Evolutionary conservation across 257 asterid species (phyloP).

Genomic region (Capsicum rhomboideum): DNA sequence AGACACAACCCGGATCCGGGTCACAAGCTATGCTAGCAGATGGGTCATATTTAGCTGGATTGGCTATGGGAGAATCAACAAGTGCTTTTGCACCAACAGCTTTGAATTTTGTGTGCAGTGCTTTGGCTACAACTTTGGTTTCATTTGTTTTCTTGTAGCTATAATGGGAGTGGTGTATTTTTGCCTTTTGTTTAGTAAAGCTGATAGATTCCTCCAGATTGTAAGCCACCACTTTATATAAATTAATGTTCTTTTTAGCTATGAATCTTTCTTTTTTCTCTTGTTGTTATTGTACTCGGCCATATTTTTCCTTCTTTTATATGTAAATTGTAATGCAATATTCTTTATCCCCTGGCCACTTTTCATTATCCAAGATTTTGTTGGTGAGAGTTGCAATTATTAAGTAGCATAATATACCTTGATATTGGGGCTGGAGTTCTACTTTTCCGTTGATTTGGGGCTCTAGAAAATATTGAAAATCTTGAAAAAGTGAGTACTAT

Average conservation of each 20-base stretch:
- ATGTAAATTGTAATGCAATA: slow-evolving; percentile 12
- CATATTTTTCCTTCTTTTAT: not conserved
- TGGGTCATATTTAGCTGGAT: slow-evolving; percentile 86
- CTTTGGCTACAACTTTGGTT: slow-evolving; percentile 6
- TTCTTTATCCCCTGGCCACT: not conserved
- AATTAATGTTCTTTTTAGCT: not conserved
- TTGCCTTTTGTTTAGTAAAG: slow-evolving; percentile 14
- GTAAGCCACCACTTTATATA: slow-evolving; percentile 9
- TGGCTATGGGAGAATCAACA: slow-evolving; percentile 75
- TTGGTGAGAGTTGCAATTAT: not conserved
- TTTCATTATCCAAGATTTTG: not conserved
- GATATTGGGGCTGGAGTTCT: not conserved
- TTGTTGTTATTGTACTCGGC: not conserved
- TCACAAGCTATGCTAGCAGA: slow-evolving; percentile 44
- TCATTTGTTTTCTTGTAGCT: slow-evolving; percentile 21
- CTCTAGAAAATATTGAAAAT: not conserved
- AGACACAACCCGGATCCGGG: slow-evolving; percentile 35
- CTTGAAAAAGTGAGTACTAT: not conserved
- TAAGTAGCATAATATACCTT: not conserved
- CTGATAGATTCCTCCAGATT: slow-evolving; percentile 7
- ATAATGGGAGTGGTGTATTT: slow-evolving; percentile 2
- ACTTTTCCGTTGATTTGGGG: not conserved
- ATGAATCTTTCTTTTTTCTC: slow-evolving; percentile 1
- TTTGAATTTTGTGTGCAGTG: slow-evolving; percentile 18
- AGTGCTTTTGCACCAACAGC: slow-evolving; percentile 21